These are phyloP conservation scores for Diospyros kaki DNA, from an alignment of 148 eudicot genomes.

Conservation along the genomic window DNA sequence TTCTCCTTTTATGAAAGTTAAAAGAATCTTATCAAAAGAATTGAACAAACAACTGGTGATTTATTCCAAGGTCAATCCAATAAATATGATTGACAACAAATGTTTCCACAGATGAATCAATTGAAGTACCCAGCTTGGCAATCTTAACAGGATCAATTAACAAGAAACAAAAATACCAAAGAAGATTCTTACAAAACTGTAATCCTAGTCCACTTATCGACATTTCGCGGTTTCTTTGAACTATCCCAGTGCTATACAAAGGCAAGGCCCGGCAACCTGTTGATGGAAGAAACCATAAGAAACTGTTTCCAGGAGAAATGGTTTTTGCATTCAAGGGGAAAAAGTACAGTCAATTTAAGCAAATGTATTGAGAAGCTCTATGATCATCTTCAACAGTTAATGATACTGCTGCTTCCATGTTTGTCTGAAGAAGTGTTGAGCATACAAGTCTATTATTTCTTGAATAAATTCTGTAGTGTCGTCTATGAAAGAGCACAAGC, in stretches of 20 bases:
- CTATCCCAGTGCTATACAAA: background rate
- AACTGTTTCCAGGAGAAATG: conserved; percentile 1
- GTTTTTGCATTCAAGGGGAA: background rate
- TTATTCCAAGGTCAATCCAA: too few relatives aligned
- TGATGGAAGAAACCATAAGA: background rate
- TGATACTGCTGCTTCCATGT: too few relatives aligned
- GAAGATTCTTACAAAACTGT: conserved; percentile 6
- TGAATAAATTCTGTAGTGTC: too few relatives aligned
- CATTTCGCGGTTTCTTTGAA: background rate
- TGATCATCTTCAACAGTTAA: background rate
- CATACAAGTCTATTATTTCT: too few relatives aligned
- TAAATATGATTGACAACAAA: background rate
- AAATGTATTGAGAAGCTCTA: background rate
- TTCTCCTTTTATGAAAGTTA: too few relatives aligned
- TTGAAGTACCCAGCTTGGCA: background rate
- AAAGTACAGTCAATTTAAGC: background rate
- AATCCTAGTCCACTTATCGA: background rate
- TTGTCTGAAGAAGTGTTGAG: too few relatives aligned
- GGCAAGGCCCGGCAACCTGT: conserved; percentile 9
- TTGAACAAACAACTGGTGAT: too few relatives aligned
- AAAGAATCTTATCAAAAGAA: too few relatives aligned
- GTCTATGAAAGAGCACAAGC: too few relatives aligned
- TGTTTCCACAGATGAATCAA: background rate
- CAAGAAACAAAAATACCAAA: background rate
- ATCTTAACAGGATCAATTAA: background rate